Base-by-base conservation (phyloP, 2,329 filamentous ascomycete genomes). In the Sarocladium oryzae region DNA sequence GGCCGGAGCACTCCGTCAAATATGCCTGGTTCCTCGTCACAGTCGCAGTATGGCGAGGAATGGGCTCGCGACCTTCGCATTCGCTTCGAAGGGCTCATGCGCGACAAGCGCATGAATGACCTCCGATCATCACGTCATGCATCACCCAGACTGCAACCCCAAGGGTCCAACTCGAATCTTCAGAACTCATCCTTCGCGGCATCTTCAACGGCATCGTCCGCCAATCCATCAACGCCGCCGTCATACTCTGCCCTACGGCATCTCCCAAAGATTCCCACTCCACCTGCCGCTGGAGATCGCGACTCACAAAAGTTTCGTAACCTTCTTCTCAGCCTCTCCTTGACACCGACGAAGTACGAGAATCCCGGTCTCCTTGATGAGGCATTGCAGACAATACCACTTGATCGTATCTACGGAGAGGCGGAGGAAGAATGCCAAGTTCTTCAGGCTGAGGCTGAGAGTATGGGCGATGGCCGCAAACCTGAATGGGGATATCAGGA, bases 401-500 rank as follows among this genome's bases (percentile, higher is more conserved):
- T 97, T 26, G 89, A 96, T 64, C 82, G 89, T 58, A 89, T 99
- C 60, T 97, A 97, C 68, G 80, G 85, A 57, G 90, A 96, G 65
- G 93, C 93, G 50, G 90, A 97, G 66, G 92, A 97, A 66, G 91
- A 97, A 69, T 84, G 81, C 57, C 89, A 96, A 65, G 84, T 96
- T 26, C 75, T 95, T 59, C 83, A 87, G 63, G 93, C 89, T 30
- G 85, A 95, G 67, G 92, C 92, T 28, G 87, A 87, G 64, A 95
- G 89, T 58, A 84, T 96, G 72, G 88, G 88, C 18, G 82, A 87
- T 52, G 88, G 85, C 51, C 79, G 82, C 57, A 86, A 87, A 66
- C 82, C 91, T 2, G 86, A 90, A 73, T 97, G 92, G 92, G 92
- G 91, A 52, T 96, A 97, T 65, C 92, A 97, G 69, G 93, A 99